Evolutionary conservation across 75 land plant species (phyloP), one percentile per base, ranked within the genome.

Genomic region (Picea glauca): DNA sequence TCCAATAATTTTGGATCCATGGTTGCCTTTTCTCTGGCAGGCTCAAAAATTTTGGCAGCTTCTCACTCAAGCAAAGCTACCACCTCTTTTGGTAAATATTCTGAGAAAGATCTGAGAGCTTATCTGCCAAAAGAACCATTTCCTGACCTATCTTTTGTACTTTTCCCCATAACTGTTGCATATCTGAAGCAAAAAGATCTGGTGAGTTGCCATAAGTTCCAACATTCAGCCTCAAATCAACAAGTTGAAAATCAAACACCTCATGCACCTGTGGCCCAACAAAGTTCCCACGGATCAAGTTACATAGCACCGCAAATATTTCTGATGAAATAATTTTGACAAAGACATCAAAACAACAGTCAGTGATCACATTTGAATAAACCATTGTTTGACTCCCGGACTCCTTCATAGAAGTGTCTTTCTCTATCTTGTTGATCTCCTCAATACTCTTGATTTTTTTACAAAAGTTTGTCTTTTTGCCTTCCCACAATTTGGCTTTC

Each of bases 281-380:
- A 58, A 58, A 58, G 12, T 14, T 58, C 15, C 59, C 6, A 58
- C 5, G 6, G 15, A 11, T 14, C 15, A 58, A 58, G 59, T 58
- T 58, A 58, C 12, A 58, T 58, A 35, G 38, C 2, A 2, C 38
- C 0, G 38, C 38, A 35, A 35, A 35, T 35, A 35, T 35, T 35
- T 35, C 38, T 35, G 79, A 62, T 33, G 68, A 78, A 11, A 78
- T 62, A 62, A 78, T 78, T 13, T 66, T 78, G 5, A 40, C 21
- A 54, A 78, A 78, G 13, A 50, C 68, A 12, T 78, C 72, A 20
- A 30, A 54, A 60, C 79, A 78, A 11, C 79, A 72, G 40, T 63
- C 20, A 35, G 72, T 78, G 9, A 78, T 72, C 63, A 78, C 31
- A n/a, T 40, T 33, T n/a, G 79, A 35, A 3, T 46, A 40, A n/a